A percentile compares a stretch with the other conserved stretches of the same genome.
These are phyloP conservation scores for Claviceps lovelessii DNA, from an alignment of 2,329 filamentous ascomycete species.

Conservation along the genomic window DNA sequence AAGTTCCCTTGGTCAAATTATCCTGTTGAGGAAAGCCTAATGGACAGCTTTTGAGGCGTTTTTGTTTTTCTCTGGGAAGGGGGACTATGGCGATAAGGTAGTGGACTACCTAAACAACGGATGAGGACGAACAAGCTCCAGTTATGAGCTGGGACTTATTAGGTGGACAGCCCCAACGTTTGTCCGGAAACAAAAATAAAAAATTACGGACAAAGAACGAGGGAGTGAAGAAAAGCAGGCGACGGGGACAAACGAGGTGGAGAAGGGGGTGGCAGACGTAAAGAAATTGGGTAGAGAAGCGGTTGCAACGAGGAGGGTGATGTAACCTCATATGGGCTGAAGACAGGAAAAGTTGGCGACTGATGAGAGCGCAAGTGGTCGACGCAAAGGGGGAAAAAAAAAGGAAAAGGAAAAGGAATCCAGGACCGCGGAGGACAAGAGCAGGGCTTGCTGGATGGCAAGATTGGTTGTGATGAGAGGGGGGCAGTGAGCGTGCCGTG, in stretches of 20 bases:
- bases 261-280: neutral
- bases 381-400: too few species aligned
- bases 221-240: neutral
- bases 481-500: neutral
- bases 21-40: slow-evolving; percentile 22
- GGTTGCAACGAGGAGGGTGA: slow-evolving; percentile 3
- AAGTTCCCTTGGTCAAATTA: slow-evolving; percentile 27
- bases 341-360: neutral
- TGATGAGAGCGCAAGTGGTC: too few species aligned
- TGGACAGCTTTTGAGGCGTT: slow-evolving; percentile 13
- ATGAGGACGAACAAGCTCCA: neutral
- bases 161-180: slow-evolving; percentile 40
- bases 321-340: slow-evolving; percentile 4
- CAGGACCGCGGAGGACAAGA: neutral
- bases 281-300: neutral
- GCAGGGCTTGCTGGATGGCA: slow-evolving; percentile 1
- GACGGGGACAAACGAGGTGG: neutral
- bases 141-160: neutral
- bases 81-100: slow-evolving; percentile 8
- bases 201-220: neutral
- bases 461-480: slow-evolving; percentile 1
- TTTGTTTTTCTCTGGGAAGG: slow-evolving; percentile 6
- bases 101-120: neutral
- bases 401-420: neutral
- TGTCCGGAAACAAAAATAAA: slow-evolving; percentile 4